These are phyloP conservation scores for Vigna reflexopilosa DNA, from an alignment of 306 rosid genomes.

Conservation along the genomic window DNA sequence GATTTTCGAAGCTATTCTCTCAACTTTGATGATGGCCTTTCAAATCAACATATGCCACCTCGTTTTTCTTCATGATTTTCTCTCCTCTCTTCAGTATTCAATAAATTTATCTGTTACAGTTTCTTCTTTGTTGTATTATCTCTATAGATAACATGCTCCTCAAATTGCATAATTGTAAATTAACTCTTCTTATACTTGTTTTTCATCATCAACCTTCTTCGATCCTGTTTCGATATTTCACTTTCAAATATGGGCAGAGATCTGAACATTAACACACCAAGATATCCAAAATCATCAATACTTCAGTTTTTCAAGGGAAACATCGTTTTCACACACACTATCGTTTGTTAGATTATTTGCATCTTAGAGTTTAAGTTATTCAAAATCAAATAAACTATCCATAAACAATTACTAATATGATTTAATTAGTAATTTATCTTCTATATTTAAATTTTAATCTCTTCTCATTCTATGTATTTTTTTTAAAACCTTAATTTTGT, in stretches of 20 bases:
- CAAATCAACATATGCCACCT: conserved; percentile 45
- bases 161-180: conserved; percentile 47
- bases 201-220: conserved; percentile 5
- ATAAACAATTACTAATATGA: not conserved
- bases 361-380: not conserved
- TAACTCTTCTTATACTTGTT: conserved; percentile 13
- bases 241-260: not conserved
- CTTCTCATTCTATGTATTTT: too few species aligned
- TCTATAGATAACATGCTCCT: conserved; percentile 21
- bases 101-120: conserved; percentile 14
- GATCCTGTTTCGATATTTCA: not conserved
- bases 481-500: too few species aligned
- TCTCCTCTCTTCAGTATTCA: conserved; percentile 10
- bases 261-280: too few species aligned
- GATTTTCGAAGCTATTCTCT: conserved; percentile 85
- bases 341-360: not conserved
- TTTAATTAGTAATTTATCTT: too few species aligned
- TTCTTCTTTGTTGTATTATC: conserved; percentile 34
- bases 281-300: not conserved
- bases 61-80: conserved; percentile 35
- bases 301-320: not conserved
- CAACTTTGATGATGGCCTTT: conserved; percentile 77
- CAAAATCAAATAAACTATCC: not conserved
- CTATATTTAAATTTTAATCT: too few species aligned
- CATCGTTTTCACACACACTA: conserved; percentile 15